Evolutionary conservation across 2,329 filamentous ascomycete genomes (phyloP), one percentile per base, ranked within the genome.

Genomic region (Fusarium sp.): DNA sequence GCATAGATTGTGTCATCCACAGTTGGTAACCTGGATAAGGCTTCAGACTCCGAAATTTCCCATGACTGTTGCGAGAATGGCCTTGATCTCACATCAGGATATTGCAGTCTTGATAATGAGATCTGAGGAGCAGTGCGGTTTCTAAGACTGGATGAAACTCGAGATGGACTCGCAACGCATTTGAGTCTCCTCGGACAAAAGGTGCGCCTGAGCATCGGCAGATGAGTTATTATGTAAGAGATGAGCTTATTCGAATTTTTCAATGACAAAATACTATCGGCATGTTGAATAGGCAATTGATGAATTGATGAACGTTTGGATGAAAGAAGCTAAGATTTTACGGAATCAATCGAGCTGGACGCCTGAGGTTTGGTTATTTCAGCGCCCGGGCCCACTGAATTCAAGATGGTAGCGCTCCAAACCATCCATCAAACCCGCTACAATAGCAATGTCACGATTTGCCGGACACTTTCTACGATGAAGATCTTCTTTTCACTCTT

Each of bases 1-100:
- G 96, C 96, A 79, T 97, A 98, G 55, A 99, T 97, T 2, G 95
- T 98, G 60, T 88, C 85, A 9, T 74, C 76, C 12, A 71, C 53
- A 5, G 65, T 60, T 4, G 77, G 69, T 12, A 77, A 65, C 10
- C 55, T 54, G 4, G 68, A 54, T 13, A 44, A 16, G 12, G 43
- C 34, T 28, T 50, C 48, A 21, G 58, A 50, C n/a, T 31, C 52
- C 16, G 62, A 48, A 46, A 26, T 23, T 42, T 45, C 26, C 58
- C 60, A 61, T 62, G 58, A 37, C 6, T 62, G 48, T 14, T 68
- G 50, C 18, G 72, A 70, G 39, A 71, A 62, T 18, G 28, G n/a
- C 39, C 64, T 61, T 16, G 12, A 14, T 6, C 12, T 28, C 19
- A 13, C 28, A 18, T n/a, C 28, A 19, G 21, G 49, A 44, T 43